Base-by-base conservation (phyloP, 805 yeast genomes). In the Sugiyamaella smithiae region DNA sequence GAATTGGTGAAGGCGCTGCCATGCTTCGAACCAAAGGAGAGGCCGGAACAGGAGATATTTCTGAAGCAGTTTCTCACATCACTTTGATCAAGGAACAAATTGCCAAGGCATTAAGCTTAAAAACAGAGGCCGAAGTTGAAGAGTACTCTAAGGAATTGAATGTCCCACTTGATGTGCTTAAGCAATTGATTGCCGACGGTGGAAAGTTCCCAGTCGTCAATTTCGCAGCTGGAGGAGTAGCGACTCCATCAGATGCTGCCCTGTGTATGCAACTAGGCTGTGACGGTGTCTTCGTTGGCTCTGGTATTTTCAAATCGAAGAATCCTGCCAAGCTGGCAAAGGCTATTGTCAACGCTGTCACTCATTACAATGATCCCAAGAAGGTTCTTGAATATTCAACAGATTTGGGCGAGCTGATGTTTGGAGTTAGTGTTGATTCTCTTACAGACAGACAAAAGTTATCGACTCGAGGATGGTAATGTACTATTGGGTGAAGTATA, bases 171-270 rank as follows among this genome's bases (percentile, higher is more conserved):
- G 74, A 72, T n/a, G 65, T 79, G 41, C 67, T 86, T 49, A 66
- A 74, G 54, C 67, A 73, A 53, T 44, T 54, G 43, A 70, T 80
- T 44, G 73, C 72, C 38, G 69, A 71, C 54, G 65, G 69, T 7
- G 87, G 87, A 26, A 78, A 80, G 59, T 73, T 85, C 53, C 90
- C 90, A 1, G 95, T 85, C 38, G 93, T 86, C 48, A 85, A 84
- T 70, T 85, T 85, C 62, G 91, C 93, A 35, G 93, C 93, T 24
- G 95, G 95, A 37, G 95, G 95, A 51, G 84, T 85, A 45, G 93
- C 95, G 7, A 84, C 95, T 9, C 95, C 95, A 28, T 82, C 90
- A 6, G 95, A 85, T 66, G 95, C 95, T 22, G 93, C 93, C 17
- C 68, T 86, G 55, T 80, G 87, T 66, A 85, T 86, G 88, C 84